Conservation (phyloP, 129 eudicot genomes). For the Arctium minus region DNA sequence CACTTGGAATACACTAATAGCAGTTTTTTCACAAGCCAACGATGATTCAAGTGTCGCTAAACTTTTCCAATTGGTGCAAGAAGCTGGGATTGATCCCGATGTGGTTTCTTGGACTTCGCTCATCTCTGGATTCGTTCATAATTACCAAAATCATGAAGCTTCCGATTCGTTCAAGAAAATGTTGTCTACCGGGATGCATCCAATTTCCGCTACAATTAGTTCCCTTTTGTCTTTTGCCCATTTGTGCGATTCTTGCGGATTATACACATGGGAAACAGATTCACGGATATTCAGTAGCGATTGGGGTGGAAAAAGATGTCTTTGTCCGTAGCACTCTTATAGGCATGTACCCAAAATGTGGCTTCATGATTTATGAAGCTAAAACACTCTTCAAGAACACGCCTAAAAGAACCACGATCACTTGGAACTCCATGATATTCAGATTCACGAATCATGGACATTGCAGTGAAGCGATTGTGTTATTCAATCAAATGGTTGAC, state of each 20-base stretch:
- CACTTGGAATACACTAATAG: conserved; percentile 71
- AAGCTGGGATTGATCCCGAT: conserved; percentile 52
- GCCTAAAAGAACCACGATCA: conserved; percentile 55
- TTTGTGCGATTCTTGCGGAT: conserved; percentile 56
- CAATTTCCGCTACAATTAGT: conserved; percentile 70
- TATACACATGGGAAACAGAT: conserved; percentile 59
- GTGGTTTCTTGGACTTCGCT: conserved; percentile 82
- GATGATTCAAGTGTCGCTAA: conserved; percentile 45
- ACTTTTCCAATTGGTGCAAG: conserved; percentile 42
- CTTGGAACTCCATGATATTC: conserved; percentile 85
- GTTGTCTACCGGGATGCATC: conserved; percentile 40
- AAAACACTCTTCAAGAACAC: conserved; percentile 49
- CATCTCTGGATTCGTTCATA: conserved; percentile 66
- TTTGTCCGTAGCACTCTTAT: conserved; percentile 62
- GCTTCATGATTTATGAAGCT: conserved; percentile 50
- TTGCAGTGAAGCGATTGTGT: conserved; percentile 37
- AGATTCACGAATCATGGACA: conserved; percentile 47
- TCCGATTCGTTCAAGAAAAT: conserved; percentile 49
- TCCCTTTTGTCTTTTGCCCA: conserved; percentile 44
- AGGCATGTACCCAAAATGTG: conserved; percentile 89
- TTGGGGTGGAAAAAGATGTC: conserved; percentile 54
- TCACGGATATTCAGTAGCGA: conserved; percentile 57
- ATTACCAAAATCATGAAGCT: conserved; percentile 49
- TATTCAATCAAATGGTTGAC: conserved; percentile 55
- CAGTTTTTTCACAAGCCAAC: conserved; percentile 67